Percentiles rank a stretch among this genome's conserved stretches.
These are phyloP conservation scores for Danielia reshetovae DNA, from an alignment of 805 yeast species.

Conservation along the genomic window DNA sequence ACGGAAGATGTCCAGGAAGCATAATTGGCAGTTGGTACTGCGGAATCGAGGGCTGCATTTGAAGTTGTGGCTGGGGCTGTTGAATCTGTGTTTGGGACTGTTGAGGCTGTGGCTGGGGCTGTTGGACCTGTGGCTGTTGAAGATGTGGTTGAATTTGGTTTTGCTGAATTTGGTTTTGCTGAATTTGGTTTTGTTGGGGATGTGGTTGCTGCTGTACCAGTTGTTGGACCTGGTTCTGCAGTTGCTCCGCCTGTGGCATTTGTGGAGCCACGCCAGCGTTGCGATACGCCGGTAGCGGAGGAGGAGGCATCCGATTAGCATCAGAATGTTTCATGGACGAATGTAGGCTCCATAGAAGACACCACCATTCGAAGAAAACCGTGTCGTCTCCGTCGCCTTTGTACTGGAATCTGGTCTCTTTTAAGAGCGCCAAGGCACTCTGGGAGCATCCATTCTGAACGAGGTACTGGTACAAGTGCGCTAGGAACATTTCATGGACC, in stretches of 20 bases:
- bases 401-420: constrained; percentile 8
- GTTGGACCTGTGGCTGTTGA: background rate
- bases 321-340: background rate
- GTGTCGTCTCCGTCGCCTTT: constrained; percentile 5
- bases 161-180: background rate
- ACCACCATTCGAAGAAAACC: constrained; percentile 12
- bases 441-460: constrained; percentile 12
- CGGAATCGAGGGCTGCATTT: background rate
- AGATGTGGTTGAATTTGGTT: background rate
- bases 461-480: constrained; percentile 10
- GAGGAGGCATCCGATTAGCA: background rate
- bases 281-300: background rate
- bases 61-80: background rate
- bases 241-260: background rate
- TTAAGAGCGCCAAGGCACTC: constrained; percentile 8
- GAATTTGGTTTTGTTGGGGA: background rate
- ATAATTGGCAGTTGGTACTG: background rate
- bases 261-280: too few species aligned
- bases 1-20: constrained; percentile 1
- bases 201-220: constrained; percentile 1
- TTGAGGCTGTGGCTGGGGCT: background rate
- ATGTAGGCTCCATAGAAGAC: constrained; percentile 9
- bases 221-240: background rate
- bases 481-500: constrained; percentile 8
- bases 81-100: background rate